Conservation (phyloP, 225 moss, liverwort and hornwort species). For the Lunularia cruciata region DNA sequence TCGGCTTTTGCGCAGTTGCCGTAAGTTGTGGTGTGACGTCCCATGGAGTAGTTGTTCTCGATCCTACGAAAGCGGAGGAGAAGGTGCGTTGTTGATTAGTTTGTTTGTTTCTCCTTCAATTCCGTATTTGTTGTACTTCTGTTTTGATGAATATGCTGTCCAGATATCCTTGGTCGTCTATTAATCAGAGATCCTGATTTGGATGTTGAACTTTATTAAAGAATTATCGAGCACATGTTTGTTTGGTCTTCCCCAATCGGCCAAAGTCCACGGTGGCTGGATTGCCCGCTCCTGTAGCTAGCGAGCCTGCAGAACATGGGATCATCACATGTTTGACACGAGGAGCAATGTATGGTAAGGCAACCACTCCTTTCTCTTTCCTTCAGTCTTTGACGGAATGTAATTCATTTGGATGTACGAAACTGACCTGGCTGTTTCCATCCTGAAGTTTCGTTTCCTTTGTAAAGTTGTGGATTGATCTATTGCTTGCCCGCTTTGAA, state of each 20-base stretch:
- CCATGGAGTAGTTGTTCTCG: constrained; percentile 67
- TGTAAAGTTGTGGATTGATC: no score
- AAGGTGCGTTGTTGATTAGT: constrained; percentile 43
- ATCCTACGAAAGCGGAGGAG: constrained; percentile 84
- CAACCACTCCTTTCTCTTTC: neutral
- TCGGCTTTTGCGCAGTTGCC: constrained; percentile 53
- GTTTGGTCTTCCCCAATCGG: constrained; percentile 78
- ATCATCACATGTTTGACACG: constrained; percentile 76
- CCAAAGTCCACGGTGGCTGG: constrained; percentile 68
- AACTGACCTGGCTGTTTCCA: no score
- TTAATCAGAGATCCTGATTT: neutral
- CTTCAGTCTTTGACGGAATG: no score
- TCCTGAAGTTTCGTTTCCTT: no score
- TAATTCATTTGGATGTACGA: no score
- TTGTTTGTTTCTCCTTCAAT: neutral
- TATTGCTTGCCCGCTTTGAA: no score
- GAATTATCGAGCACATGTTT: constrained; percentile 68
- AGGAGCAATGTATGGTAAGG: constrained; percentile 84
- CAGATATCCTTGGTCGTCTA: no score
- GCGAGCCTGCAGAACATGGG: constrained; percentile 69
- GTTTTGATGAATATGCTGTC: neutral
- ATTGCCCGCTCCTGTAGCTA: constrained; percentile 65
- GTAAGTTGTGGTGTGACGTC: constrained; percentile 75
- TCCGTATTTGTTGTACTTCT: neutral
- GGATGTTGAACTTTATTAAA: constrained; percentile 30